Evolutionary conservation across 768 basidiomycete species (phyloP).

Genomic region (Rhodosporidiobolus sp.): DNA sequence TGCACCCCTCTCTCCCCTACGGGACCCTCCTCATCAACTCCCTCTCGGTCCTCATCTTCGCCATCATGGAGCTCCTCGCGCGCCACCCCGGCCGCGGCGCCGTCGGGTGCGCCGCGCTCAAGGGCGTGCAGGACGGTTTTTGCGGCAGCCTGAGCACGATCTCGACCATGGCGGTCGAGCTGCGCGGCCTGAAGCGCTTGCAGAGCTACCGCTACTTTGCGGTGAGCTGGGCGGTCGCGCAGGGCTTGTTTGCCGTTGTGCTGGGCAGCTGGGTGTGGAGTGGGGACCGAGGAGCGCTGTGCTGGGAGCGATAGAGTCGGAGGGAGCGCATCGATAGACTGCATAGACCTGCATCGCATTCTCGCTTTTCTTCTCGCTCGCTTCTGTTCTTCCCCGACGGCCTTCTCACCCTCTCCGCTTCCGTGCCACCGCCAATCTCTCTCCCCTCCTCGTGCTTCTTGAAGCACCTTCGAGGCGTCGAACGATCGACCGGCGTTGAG

Average conservation of each 20-base stretch:
- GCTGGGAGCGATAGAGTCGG: constrained; percentile 2
- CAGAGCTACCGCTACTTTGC: constrained; percentile 67
- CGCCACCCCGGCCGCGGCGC: not conserved
- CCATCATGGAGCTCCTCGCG: constrained; percentile 64
- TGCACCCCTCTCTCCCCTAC: constrained; percentile 62
- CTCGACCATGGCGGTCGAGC: constrained; percentile 84
- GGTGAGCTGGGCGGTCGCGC: constrained; percentile 66
- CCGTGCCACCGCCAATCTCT: not conserved
- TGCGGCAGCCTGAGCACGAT: constrained; percentile 93
- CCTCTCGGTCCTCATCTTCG: constrained; percentile 77
- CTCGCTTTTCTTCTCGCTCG: not conserved
- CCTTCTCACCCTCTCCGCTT: not conserved
- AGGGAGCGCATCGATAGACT: not conserved
- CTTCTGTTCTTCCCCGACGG: not conserved
- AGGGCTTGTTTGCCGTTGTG: constrained; percentile 67
- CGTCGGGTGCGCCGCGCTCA: constrained; percentile 63
- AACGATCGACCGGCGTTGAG: too few relatives aligned
- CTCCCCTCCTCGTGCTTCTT: not conserved
- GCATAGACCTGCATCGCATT: not conserved
- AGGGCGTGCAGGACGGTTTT: constrained; percentile 84
- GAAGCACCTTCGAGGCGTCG: too few relatives aligned
- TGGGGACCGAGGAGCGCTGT: constrained; percentile 8
- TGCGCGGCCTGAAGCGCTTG: constrained; percentile 58
- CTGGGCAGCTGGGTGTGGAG: constrained; percentile 57
- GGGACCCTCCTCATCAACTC: constrained; percentile 76